Evolutionary conservation across 2,329 filamentous ascomycete species (phyloP).

Genomic region (Colletotrichum magnum): DNA sequence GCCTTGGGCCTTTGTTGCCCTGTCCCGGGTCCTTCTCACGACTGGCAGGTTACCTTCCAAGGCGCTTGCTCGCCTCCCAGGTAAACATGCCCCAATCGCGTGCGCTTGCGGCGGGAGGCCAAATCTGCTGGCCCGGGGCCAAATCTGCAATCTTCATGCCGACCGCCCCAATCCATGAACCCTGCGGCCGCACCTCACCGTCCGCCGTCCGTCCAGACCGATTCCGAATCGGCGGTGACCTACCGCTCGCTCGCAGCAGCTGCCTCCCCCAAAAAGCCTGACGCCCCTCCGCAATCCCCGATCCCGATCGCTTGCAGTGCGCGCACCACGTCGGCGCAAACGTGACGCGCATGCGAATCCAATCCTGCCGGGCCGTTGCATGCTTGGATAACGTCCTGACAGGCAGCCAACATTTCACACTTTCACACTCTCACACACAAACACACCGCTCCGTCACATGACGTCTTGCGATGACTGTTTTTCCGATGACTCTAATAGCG

Average conservation of each 20-base stretch:
- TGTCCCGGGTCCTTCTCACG: not conserved
- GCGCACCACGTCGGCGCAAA: not conserved
- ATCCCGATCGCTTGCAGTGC: conserved; percentile 6
- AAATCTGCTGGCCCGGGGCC: no score
- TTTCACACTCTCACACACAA: conserved; percentile 2
- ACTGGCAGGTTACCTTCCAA: conserved; percentile 13
- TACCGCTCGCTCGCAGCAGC: not conserved
- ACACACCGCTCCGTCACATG: conserved; percentile 6
- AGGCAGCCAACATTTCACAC: not conserved
- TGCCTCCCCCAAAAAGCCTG: not conserved
- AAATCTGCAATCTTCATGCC: conserved; percentile 22
- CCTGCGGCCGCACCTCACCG: conserved; percentile 6
- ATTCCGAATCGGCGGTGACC: conserved; percentile 26
- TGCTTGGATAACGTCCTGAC: conserved; percentile 2
- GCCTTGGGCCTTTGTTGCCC: conserved; percentile 6
- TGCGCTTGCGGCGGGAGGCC: conserved; percentile 15
- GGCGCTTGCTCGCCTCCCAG: not conserved
- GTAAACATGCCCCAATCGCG: conserved; percentile 14
- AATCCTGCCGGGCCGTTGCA: conserved; percentile 18
- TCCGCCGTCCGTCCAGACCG: not conserved
- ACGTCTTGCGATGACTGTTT: conserved; percentile 11
- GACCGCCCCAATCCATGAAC: conserved; percentile 14
- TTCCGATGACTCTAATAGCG: not conserved
- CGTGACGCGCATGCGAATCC: not conserved
- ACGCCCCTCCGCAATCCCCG: conserved; percentile 7